Base-by-base conservation (phyloP, 495 filamentous ascomycete species). In the Annulohypoxylon stygium region DNA sequence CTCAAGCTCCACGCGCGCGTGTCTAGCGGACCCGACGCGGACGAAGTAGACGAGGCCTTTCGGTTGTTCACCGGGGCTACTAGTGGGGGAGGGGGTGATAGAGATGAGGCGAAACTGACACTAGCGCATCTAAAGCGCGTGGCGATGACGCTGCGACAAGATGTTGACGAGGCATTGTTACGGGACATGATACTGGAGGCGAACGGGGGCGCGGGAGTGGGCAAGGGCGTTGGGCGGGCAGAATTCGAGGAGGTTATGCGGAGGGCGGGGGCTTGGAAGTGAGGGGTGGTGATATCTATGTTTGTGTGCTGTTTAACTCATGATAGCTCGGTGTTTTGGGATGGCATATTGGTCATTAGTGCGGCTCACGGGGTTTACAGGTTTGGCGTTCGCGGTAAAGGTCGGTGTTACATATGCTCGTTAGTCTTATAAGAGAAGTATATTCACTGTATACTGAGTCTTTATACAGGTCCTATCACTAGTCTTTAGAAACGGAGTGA, bases 151-250 rank as follows among this genome's bases (percentile, higher is more conserved):
- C 80, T 99, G 76, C 91, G 93, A 79, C 93, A 97, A 74, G 87
- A 92, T 69, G 90, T 97, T 34, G 86, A 86, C 16, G 96, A 98
- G 74, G 88, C 92, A 20, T 74, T 97, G 78, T 81, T 99, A 73
- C 87, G 85, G 81, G 93, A 97, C 85, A 99, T 99, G 96, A 90
- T 99, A 50, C 78, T 92, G 43, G 96, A 98, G 84, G 96, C 93
- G 70, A 97, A 95, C 80, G 94, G 92, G 0, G 93, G 93, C 3
- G 88, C 83, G 5, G 91, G 91, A 11, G 85, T 94, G 8, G 86
- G 85, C 33, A 86, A 81, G 64, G 94, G 93, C 9, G 96, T 97
- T 30, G 87, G 84, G 51, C 81, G 90, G 75, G 90, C 90, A 54
- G 93, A 97, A 78, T 97, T 98, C 80, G 91, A 93, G 81, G 88